Percentiles rank a stretch among this genome's conserved stretches.
These are phyloP conservation scores for Phalaenopsis equestris DNA, from an alignment of 106 monocot genomes.

Conservation along the genomic window DNA sequence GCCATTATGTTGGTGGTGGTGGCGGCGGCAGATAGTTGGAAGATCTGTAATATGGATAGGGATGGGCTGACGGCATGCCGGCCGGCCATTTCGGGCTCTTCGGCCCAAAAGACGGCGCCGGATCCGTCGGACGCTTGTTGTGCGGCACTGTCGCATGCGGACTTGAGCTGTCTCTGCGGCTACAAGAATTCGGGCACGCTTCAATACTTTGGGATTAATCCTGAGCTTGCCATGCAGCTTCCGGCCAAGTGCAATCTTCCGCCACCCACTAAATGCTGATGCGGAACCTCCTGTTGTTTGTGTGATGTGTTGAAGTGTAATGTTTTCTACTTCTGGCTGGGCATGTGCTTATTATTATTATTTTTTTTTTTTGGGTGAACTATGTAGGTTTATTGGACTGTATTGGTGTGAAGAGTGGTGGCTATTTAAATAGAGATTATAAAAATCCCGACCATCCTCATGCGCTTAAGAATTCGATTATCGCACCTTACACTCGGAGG, in stretches of 20 bases:
- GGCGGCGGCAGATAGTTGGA: slow-evolving; percentile 7
- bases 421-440: no score
- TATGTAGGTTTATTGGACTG: no score
- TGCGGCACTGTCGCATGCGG: slow-evolving; percentile 26
- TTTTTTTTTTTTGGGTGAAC: not conserved
- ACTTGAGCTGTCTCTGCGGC: slow-evolving; percentile 50
- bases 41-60: slow-evolving; percentile 38
- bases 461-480: no score
- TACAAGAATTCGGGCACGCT: slow-evolving; percentile 41
- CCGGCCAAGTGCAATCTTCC: slow-evolving; percentile 38
- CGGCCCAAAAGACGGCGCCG: slow-evolving; percentile 14
- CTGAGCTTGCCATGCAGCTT: slow-evolving; percentile 42
- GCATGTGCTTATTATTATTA: not conserved
- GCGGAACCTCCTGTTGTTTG: not conserved
- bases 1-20: not conserved
- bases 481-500: no score
- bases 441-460: no score
- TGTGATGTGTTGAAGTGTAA: not conserved
- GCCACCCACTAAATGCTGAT: slow-evolving; percentile 16
- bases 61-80: slow-evolving; percentile 42
- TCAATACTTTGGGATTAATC: slow-evolving; percentile 27
- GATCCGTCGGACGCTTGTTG: slow-evolving; percentile 38
- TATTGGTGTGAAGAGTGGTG: no score
- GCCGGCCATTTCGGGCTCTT: slow-evolving; percentile 25
- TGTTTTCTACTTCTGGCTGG: not conserved